Evolutionary conservation across 1,284 basidiomycete species (phyloP).

Genomic region (Fistulina hepatica): DNA sequence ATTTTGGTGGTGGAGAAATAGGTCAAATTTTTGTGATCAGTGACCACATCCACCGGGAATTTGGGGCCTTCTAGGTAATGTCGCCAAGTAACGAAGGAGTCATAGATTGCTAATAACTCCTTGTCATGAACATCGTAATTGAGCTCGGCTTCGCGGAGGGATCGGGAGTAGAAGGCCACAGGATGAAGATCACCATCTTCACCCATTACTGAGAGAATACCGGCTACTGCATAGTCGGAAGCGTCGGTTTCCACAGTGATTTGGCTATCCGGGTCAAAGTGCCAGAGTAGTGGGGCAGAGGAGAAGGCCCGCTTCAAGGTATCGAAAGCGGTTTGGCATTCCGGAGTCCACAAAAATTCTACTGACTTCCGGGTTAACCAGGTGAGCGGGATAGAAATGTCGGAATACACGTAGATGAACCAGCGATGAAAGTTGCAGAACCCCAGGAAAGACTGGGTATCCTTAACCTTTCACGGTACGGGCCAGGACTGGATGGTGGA

Average conservation of each 20-base stretch:
- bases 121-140: constrained; percentile 35
- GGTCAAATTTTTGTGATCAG: constrained; percentile 18
- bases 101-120: constrained; percentile 27
- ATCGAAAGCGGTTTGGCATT: constrained; percentile 15
- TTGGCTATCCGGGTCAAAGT: constrained; percentile 20
- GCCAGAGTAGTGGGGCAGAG: constrained; percentile 20
- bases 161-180: constrained; percentile 24
- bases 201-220: constrained; percentile 13
- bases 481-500: constrained; percentile 26
- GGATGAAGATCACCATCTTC: constrained; percentile 21
- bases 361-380: constrained; percentile 15
- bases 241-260: constrained; percentile 19
- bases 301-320: constrained; percentile 20
- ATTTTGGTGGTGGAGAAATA: constrained; percentile 7
- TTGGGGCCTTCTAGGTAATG: constrained; percentile 12
- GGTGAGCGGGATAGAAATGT: constrained; percentile 20
- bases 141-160: constrained; percentile 22
- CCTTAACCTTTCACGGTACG: constrained; percentile 15
- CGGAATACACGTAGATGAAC: constrained; percentile 27
- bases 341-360: constrained; percentile 12
- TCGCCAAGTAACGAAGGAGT: constrained; percentile 14
- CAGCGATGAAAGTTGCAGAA: constrained; percentile 27
- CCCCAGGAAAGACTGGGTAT: constrained; percentile 6
- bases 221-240: constrained; percentile 18
- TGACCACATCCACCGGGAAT: constrained; percentile 10